A percentile compares a stretch with the other conserved stretches of the same genome.
phyloP scores from a whole-genome alignment of 2,329 filamentous ascomycete genomes.

The Aspergillus nomiae region DNA sequence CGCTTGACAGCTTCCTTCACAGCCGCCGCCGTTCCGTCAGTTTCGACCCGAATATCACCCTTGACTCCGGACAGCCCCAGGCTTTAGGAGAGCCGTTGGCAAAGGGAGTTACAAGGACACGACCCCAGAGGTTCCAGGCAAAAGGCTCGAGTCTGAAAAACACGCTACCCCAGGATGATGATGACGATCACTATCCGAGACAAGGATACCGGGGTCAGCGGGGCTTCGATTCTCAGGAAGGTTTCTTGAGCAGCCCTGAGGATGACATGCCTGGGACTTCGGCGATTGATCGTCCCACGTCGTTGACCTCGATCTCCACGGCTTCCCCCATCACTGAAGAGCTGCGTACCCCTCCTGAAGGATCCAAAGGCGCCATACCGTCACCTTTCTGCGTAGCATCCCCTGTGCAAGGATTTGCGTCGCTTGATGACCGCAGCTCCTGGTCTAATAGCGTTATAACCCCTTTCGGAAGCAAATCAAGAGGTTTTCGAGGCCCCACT shows the following conservation, averaged over 20 bases:
- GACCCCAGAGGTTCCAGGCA: conserved; percentile 32
- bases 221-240: conserved; percentile 29
- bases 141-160: conserved; percentile 39
- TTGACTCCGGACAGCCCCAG: conserved; percentile 43
- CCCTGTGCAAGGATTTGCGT: conserved; percentile 38
- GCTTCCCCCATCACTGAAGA: conserved; percentile 45
- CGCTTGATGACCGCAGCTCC: conserved; percentile 43
- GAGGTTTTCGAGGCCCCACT: conserved; percentile 37
- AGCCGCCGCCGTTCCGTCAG: conserved; percentile 44
- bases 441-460: conserved; percentile 39
- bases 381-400: conserved; percentile 43
- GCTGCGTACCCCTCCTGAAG: conserved; percentile 44
- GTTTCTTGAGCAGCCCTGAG: conserved; percentile 24
- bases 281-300: conserved; percentile 42
- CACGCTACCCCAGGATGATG: conserved; percentile 38
- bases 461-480: conserved; percentile 39
- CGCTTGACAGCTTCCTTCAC: conserved; percentile 45
- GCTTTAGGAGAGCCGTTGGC: conserved; percentile 43
- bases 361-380: conserved; percentile 34
- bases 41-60: conserved; percentile 43
- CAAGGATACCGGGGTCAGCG: conserved; percentile 26
- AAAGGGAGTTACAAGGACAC: conserved; percentile 29
- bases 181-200: conserved; percentile 19
- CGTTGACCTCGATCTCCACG: conserved; percentile 48
- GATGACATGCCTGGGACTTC: conserved; percentile 25